These are phyloP conservation scores for Daldinia vernicosa DNA, from an alignment of 495 filamentous ascomycete species.

Conservation along the genomic window DNA sequence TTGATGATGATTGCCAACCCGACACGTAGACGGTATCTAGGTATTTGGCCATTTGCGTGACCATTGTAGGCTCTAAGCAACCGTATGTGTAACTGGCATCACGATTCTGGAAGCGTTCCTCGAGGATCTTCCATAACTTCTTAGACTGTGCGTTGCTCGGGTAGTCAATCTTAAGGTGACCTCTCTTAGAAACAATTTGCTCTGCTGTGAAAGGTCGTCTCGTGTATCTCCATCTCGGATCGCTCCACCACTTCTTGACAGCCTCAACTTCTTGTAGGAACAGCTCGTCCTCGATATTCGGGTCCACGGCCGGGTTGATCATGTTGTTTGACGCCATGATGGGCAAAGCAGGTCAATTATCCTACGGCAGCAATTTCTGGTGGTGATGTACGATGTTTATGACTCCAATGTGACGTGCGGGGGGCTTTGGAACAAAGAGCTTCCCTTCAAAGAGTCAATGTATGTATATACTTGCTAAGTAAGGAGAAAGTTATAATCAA, in stretches of 20 bases:
- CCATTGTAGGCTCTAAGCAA: slow-evolving; percentile 95
- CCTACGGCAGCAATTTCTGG: neutral
- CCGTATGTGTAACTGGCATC: slow-evolving; percentile 95
- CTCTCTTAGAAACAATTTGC: slow-evolving; percentile 94
- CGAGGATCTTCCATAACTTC: slow-evolving; percentile 93
- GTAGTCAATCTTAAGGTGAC: slow-evolving; percentile 90
- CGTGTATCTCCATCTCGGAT: slow-evolving; percentile 90
- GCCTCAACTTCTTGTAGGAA: slow-evolving; percentile 83
- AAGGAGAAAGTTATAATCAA: slow-evolving; percentile 9
- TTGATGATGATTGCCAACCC: slow-evolving; percentile 98
- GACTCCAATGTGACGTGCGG: slow-evolving; percentile 7
- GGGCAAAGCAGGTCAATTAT: slow-evolving; percentile 34
- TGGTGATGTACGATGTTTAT: slow-evolving; percentile 16
- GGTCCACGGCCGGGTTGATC: slow-evolving; percentile 59
- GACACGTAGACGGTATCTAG: slow-evolving; percentile 98
- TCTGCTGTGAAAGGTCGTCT: slow-evolving; percentile 94
- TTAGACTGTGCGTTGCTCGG: slow-evolving; percentile 86
- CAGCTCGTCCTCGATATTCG: slow-evolving; percentile 79
- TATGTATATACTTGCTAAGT: neutral
- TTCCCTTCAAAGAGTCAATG: slow-evolving; percentile 4
- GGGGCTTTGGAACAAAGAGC: neutral
- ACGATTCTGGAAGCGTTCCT: slow-evolving; percentile 82
- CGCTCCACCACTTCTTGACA: slow-evolving; percentile 93
- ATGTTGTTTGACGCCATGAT: slow-evolving; percentile 66
- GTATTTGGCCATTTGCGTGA: slow-evolving; percentile 99